These are phyloP conservation scores for Colletotrichum sp. DNA, from an alignment of 2,329 filamentous ascomycete species.

Conservation along the genomic window DNA sequence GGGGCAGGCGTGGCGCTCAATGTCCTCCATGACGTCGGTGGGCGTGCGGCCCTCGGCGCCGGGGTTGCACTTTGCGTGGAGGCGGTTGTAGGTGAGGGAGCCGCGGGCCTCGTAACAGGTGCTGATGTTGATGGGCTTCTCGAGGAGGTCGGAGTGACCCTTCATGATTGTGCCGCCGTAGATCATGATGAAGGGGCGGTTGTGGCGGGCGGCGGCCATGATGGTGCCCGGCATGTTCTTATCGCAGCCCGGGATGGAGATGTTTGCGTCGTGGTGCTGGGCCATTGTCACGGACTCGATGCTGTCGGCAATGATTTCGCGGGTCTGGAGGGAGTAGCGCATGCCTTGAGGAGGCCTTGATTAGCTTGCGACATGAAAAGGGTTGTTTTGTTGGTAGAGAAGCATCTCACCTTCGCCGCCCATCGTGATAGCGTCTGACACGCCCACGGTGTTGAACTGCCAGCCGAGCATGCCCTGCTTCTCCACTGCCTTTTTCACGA, in stretches of 20 bases:
- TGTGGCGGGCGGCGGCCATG: conserved; percentile 90
- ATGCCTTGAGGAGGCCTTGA: conserved; percentile 64
- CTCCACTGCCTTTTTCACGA: conserved; percentile 81
- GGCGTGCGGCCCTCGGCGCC: conserved; percentile 70
- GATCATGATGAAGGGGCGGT: conserved; percentile 92
- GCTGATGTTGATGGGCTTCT: conserved; percentile 83
- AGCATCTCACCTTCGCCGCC: conserved; percentile 75
- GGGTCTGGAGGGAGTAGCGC: conserved; percentile 89
- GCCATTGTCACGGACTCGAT: conserved; percentile 93
- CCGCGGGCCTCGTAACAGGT: conserved; percentile 90
- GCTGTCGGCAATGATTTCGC: conserved; percentile 92
- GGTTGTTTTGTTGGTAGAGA: not conserved
- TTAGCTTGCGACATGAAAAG: not conserved
- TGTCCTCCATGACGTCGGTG: conserved; percentile 82
- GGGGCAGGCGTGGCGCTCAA: conserved; percentile 77
- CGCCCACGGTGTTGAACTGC: conserved; percentile 91
- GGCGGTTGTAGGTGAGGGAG: conserved; percentile 77
- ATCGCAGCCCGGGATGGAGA: conserved; percentile 92
- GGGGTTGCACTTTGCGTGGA: conserved; percentile 71
- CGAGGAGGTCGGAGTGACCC: conserved; percentile 79
- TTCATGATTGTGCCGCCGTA: conserved; percentile 92
- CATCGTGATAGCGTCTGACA: conserved; percentile 95
- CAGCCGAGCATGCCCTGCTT: conserved; percentile 89
- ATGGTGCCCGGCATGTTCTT: conserved; percentile 97
- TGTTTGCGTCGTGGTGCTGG: conserved; percentile 91